phyloP scores from a whole-genome alignment of 495 filamentous ascomycete species.

The Aspergillus indologenus region DNA sequence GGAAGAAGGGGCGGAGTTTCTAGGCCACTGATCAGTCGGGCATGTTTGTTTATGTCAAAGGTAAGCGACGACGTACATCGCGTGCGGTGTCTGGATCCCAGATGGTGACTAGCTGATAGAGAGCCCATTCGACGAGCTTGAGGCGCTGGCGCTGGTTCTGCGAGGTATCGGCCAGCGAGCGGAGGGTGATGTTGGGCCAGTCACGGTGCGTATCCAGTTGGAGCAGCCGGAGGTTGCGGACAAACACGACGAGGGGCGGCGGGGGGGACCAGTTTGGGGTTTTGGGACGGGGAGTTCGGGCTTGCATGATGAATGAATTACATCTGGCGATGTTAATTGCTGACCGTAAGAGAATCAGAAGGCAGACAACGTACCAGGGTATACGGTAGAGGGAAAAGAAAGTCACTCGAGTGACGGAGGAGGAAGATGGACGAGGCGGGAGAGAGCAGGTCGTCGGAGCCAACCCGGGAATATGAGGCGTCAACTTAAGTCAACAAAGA shows the following conservation, averaged over 20 bases:
- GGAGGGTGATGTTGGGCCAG: slow-evolving; percentile 68
- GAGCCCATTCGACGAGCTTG: slow-evolving; percentile 75
- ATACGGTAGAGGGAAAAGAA: background rate
- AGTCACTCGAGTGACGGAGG: too few relatives aligned
- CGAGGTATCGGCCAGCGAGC: slow-evolving; percentile 63
- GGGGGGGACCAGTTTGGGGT: slow-evolving; percentile 40
- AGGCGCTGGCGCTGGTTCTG: slow-evolving; percentile 77
- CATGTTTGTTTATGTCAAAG: slow-evolving; percentile 1
- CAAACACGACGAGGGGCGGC: slow-evolving; percentile 62
- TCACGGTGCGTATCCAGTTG: slow-evolving; percentile 70
- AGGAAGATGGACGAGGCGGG: background rate
- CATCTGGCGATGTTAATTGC: background rate
- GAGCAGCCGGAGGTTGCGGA: slow-evolving; percentile 76
- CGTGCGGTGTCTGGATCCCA: slow-evolving; percentile 74
- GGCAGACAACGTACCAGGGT: background rate
- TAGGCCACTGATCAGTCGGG: slow-evolving; percentile 28
- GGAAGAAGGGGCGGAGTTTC: slow-evolving; percentile 88
- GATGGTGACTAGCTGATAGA: slow-evolving; percentile 76
- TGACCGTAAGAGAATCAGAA: background rate
- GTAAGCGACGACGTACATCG: slow-evolving; percentile 46
- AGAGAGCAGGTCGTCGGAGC: background rate
- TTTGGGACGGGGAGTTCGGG: slow-evolving; percentile 34
- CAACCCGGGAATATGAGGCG: background rate
- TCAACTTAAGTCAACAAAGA: background rate
- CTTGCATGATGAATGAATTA: slow-evolving; percentile 28